Conservation (phyloP, 352 stramenopile species). For the Globisporangium parvum region DNA sequence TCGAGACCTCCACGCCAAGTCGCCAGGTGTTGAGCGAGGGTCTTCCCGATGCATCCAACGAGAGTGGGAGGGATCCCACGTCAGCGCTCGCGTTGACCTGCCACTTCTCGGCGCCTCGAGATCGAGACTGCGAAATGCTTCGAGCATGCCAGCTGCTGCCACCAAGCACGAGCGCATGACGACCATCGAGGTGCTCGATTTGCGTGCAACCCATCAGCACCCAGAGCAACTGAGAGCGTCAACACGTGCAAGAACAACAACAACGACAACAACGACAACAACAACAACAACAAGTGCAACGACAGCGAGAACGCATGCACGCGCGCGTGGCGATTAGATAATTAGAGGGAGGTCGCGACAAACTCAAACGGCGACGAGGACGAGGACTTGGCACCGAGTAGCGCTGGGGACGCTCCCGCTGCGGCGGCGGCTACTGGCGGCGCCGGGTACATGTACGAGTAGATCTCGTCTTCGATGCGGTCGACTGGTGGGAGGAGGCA, state of each 20-base stretch:
- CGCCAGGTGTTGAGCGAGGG: background rate
- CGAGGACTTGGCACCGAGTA: slow-evolving; percentile 6
- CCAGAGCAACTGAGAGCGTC: no score
- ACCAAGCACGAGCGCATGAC: no score
- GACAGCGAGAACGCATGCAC: background rate
- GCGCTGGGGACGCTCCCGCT: slow-evolving; percentile 3
- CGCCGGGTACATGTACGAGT: slow-evolving; percentile 35
- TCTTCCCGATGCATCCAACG: no score
- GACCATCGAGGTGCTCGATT: no score
- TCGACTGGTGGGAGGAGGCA: slow-evolving; percentile 33
- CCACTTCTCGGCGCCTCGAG: background rate
- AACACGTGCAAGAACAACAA: no score
- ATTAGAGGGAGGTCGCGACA: slow-evolving; percentile 20
- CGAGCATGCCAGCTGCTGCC: no score
- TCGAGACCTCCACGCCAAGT: background rate
- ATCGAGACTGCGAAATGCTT: background rate
- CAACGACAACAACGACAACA: no score
- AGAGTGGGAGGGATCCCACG: slow-evolving; percentile 17
- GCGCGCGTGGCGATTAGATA: background rate
- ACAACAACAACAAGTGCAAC: background rate
- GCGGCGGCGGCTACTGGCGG: background rate
- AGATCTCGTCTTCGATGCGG: slow-evolving; percentile 28
- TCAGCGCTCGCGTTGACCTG: slow-evolving; percentile 3
- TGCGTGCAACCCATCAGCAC: no score
- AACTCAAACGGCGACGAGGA: slow-evolving; percentile 29